These are phyloP conservation scores for Aspergillus funiculosus DNA, from an alignment of 495 filamentous ascomycete genomes.

Conservation along the genomic window DNA sequence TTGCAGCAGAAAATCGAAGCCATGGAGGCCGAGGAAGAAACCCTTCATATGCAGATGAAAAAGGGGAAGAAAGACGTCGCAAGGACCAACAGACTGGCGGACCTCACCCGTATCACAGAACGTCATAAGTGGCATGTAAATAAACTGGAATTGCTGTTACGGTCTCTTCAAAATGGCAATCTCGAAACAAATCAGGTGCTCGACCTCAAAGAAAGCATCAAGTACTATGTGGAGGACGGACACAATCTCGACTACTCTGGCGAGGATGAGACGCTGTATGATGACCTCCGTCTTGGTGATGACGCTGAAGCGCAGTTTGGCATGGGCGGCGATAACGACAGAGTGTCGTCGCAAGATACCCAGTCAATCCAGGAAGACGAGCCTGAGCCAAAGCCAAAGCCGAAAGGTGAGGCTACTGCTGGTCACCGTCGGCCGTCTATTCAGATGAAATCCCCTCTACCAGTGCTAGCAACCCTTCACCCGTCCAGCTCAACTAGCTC, in stretches of 20 bases:
- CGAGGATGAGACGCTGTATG: constrained; percentile 92
- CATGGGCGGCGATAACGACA: constrained; percentile 74
- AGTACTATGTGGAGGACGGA: constrained; percentile 89
- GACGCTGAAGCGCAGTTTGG: constrained; percentile 80
- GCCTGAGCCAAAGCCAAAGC: constrained; percentile 55
- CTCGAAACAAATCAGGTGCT: constrained; percentile 79
- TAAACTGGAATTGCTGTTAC: constrained; percentile 84
- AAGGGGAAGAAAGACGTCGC: constrained; percentile 81
- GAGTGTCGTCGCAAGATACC: constrained; percentile 88
- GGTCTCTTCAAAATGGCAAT: constrained; percentile 86
- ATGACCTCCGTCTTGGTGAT: constrained; percentile 85
- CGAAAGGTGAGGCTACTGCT: constrained; percentile 39
- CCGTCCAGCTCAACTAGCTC: constrained; percentile 49
- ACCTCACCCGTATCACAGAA: constrained; percentile 78
- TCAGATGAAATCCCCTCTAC: constrained; percentile 89
- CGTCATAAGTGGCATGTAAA: constrained; percentile 94
- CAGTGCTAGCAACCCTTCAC: constrained; percentile 74
- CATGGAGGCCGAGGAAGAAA: constrained; percentile 85
- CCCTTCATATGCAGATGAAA: constrained; percentile 81
- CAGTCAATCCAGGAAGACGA: constrained; percentile 86
- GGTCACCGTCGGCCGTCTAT: constrained; percentile 66
- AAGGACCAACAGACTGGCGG: constrained; percentile 80
- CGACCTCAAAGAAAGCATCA: constrained; percentile 83
- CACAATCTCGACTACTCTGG: constrained; percentile 75
- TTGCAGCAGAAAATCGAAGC: constrained; percentile 88